Conservation (phyloP, 192 early-diverging fungal genomes). For the Borealophlyctis nickersoniae region DNA sequence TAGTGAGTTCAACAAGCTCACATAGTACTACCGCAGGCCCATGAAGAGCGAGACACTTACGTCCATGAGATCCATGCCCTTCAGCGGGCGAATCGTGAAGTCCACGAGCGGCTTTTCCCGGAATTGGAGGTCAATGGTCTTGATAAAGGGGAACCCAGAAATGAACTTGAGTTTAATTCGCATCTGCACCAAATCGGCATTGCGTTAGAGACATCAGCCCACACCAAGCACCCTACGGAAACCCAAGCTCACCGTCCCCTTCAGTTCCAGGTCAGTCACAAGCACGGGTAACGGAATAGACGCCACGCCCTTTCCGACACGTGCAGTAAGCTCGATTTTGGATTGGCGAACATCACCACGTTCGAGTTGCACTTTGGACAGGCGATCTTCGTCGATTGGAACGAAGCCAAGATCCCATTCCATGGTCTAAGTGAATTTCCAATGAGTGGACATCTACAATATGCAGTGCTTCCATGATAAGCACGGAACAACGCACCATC, state of each 20-base stretch:
- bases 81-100: conserved; percentile 85
- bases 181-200: conserved; percentile 51
- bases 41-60: too few relatives aligned
- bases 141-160: conserved; percentile 82
- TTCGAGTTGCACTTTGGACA: conserved; percentile 27
- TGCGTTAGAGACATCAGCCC: too few relatives aligned
- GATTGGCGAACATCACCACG: conserved; percentile 62
- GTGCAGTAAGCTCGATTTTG: conserved; percentile 80
- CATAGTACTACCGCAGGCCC: too few relatives aligned
- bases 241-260: conserved; percentile 6
- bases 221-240: background rate
- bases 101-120: conserved; percentile 81
- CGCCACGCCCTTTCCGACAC: conserved; percentile 82
- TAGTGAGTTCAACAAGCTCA: background rate
- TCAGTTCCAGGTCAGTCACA: conserved; percentile 80
- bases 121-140: conserved; percentile 79
- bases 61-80: conserved; percentile 74
- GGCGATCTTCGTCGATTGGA: conserved; percentile 71
- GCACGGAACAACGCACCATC: background rate
- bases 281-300: conserved; percentile 82
- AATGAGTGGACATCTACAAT: conserved; percentile 9
- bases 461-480: background rate
- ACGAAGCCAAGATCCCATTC: conserved; percentile 86
- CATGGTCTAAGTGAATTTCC: conserved; percentile 60
- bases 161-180: conserved; percentile 83